phyloP scores from a whole-genome alignment of 2,329 filamentous ascomycete species.

The Davidsoniella eucalypti region DNA sequence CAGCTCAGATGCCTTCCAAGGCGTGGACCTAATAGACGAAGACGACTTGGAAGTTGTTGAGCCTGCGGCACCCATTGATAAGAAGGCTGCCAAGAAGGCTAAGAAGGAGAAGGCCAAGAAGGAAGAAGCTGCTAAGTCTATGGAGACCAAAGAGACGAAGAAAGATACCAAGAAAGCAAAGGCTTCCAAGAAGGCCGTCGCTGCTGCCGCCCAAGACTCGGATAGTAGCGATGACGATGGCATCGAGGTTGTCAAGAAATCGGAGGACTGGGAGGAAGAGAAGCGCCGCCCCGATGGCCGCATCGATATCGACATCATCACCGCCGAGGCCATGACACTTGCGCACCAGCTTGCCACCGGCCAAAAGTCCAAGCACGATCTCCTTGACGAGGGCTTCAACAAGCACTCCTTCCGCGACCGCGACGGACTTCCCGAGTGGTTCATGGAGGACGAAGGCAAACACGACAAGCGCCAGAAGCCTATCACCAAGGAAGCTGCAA shows the following conservation, averaged over 20 bases:
- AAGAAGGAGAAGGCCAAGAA: constrained; percentile 19
- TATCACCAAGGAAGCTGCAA: constrained; percentile 78
- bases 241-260: constrained; percentile 45
- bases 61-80: constrained; percentile 17
- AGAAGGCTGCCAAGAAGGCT: constrained; percentile 17
- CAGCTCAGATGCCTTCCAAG: constrained; percentile 85
- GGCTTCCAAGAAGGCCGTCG: neutral
- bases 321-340: constrained; percentile 96
- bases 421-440: constrained; percentile 93
- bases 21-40: constrained; percentile 38
- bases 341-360: constrained; percentile 84
- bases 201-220: constrained; percentile 13
- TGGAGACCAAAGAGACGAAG: constrained; percentile 15
- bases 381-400: constrained; percentile 87
- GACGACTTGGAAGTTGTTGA: constrained; percentile 21
- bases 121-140: neutral
- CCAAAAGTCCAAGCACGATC: constrained; percentile 59
- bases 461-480: constrained; percentile 77
- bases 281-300: constrained; percentile 47
- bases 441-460: constrained; percentile 74
- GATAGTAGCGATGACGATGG: constrained; percentile 22
- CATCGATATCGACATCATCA: constrained; percentile 89
- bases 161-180: constrained; percentile 8
- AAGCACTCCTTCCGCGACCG: constrained; percentile 79
- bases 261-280: constrained; percentile 50